Percentiles rank a stretch among this genome's conserved stretches.
Conservation (phyloP, 805 yeast genomes). For the Candida sonorensis region DNA sequence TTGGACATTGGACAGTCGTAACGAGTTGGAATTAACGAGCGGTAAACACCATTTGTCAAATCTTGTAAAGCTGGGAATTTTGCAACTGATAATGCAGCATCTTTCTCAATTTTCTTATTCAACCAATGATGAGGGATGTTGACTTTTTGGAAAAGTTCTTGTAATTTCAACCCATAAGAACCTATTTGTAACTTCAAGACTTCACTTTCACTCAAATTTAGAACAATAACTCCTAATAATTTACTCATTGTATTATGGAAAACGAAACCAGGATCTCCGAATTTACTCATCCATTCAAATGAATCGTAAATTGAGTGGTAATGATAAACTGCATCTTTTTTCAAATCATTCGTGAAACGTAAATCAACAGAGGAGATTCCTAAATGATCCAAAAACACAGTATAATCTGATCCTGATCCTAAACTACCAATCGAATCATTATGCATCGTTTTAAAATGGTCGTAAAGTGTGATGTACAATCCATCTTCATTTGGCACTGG, state of each 20-base stretch:
- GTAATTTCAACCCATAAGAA: conserved; percentile 49
- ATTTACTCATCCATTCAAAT: conserved; percentile 58
- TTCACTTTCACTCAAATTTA: conserved; percentile 43
- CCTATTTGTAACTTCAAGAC: conserved; percentile 34
- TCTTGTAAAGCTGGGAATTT: neutral
- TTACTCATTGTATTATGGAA: conserved; percentile 52
- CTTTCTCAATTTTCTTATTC: neutral
- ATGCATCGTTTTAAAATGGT: conserved; percentile 28
- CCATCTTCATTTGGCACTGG: conserved; percentile 26
- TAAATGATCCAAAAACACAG: conserved; percentile 51
- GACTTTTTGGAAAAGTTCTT: conserved; percentile 37
- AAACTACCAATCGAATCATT: conserved; percentile 35
- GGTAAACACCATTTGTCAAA: neutral
- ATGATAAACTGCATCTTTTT: conserved; percentile 56
- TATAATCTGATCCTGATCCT: conserved; percentile 70
- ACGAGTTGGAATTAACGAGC: neutral
- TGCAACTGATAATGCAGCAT: neutral
- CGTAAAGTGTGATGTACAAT: conserved; percentile 25
- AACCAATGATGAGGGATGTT: conserved; percentile 22
- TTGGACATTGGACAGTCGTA: neutral
- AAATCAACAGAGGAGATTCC: conserved; percentile 58
- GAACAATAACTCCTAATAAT: conserved; percentile 41
- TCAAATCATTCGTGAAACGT: conserved; percentile 38
- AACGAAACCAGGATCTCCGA: conserved; percentile 57
- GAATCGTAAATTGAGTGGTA: conserved; percentile 75